phyloP scores from a whole-genome alignment of 768 basidiomycete species.

The Cyclocybe cylindracea region DNA sequence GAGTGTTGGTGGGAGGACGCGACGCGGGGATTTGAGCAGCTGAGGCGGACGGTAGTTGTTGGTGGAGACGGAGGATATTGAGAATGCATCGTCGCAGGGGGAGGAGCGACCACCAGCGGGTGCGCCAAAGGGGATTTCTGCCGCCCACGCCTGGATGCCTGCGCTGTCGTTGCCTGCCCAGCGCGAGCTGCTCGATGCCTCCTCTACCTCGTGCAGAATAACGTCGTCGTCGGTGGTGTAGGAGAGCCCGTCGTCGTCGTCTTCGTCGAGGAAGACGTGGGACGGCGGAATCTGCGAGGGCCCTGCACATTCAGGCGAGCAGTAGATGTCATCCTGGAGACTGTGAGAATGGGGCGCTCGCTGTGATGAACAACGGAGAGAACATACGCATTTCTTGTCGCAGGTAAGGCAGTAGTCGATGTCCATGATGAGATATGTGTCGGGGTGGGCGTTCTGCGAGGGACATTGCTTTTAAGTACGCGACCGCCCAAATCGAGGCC shows the following conservation, averaged over 20 bases:
- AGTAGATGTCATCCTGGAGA: slow-evolving; percentile 46
- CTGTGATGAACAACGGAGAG: slow-evolving; percentile 1
- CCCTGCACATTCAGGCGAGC: slow-evolving; percentile 45
- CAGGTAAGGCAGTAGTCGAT: slow-evolving; percentile 75
- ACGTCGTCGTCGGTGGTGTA: slow-evolving; percentile 20
- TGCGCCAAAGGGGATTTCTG: slow-evolving; percentile 35
- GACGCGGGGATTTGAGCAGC: slow-evolving; percentile 41
- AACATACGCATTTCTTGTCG: slow-evolving; percentile 56
- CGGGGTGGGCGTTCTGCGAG: no score
- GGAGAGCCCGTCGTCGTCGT: slow-evolving; percentile 11
- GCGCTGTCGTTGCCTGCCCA: slow-evolving; percentile 42
- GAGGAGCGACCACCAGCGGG: slow-evolving; percentile 17
- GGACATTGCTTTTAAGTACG: slow-evolving; percentile 13
- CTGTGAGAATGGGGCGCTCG: slow-evolving; percentile 13
- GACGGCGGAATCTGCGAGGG: slow-evolving; percentile 29
- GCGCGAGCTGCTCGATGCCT: slow-evolving; percentile 5
- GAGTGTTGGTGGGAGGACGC: slow-evolving; percentile 47
- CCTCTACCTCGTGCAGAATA: slow-evolving; percentile 22
- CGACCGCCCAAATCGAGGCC: not conserved
- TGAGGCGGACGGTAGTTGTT: slow-evolving; percentile 22
- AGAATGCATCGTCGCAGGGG: slow-evolving; percentile 5
- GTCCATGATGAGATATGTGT: slow-evolving; percentile 20
- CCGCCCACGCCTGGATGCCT: slow-evolving; percentile 51
- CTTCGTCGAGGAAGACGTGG: slow-evolving; percentile 11
- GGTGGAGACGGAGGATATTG: slow-evolving; percentile 20